Conservation (phyloP, 2,329 filamentous ascomycete species). For the Zymoseptoria passerinii region DNA sequence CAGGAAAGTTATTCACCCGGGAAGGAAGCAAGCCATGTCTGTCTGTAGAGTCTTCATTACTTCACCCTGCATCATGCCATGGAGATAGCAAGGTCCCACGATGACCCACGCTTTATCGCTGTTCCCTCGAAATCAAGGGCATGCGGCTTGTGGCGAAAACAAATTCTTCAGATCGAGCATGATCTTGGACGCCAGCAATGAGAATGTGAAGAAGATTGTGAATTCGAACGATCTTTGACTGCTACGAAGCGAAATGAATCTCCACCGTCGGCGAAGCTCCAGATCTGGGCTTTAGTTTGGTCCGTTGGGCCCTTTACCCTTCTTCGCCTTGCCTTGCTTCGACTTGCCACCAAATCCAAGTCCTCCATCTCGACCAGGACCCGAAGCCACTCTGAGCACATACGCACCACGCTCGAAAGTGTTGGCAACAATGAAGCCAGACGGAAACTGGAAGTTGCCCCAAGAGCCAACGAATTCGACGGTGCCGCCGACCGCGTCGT, state of each 20-base stretch:
- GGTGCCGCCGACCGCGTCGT: constrained; percentile 35
- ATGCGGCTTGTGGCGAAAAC: neutral
- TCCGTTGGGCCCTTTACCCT: neutral
- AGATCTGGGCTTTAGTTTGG: neutral
- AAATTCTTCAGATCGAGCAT: too few relatives aligned
- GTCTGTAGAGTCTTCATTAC: neutral
- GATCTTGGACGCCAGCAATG: too few relatives aligned
- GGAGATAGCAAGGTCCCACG: neutral
- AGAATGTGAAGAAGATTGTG: too few relatives aligned
- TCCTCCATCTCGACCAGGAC: constrained; percentile 14
- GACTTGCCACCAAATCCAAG: constrained; percentile 16
- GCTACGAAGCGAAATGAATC: too few relatives aligned
- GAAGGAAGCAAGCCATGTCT: neutral
- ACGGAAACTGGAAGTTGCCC: constrained; percentile 45
- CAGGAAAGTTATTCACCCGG: neutral
- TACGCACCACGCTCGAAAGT: constrained; percentile 44
- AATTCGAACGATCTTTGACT: too few relatives aligned
- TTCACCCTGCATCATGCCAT: neutral
- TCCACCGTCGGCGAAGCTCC: too few relatives aligned
- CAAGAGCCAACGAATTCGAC: constrained; percentile 36
- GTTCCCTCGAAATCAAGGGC: neutral
- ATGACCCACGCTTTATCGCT: neutral
- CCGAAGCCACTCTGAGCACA: constrained; percentile 19
- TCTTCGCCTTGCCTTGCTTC: constrained; percentile 2
- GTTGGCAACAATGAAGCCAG: constrained; percentile 44